Conservation (phyloP, 2,329 filamentous ascomycete species). For the Blastomyces gilchristii region DNA sequence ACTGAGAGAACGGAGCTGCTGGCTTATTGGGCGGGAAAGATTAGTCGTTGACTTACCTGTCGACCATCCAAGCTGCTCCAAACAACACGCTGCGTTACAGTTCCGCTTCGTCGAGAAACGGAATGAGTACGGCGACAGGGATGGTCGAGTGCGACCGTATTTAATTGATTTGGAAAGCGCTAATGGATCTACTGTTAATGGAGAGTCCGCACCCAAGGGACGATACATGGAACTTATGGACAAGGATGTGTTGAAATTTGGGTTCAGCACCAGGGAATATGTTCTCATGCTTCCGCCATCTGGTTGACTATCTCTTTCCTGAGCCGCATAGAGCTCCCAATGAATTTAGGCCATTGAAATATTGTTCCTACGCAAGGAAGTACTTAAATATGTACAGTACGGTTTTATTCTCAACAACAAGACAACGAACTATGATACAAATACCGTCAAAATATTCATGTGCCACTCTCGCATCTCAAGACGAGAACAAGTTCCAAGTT, state of each 20-base stretch:
- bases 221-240: slow-evolving; percentile 78
- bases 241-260: slow-evolving; percentile 83
- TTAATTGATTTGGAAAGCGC: slow-evolving; percentile 87
- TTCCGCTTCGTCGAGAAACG: slow-evolving; percentile 76
- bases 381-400: neutral
- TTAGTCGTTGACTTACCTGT: slow-evolving; percentile 72
- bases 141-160: slow-evolving; percentile 73
- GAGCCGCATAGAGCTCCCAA: neutral
- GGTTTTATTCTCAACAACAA: neutral
- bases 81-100: slow-evolving; percentile 91
- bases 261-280: slow-evolving; percentile 81
- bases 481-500: neutral
- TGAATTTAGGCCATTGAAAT: slow-evolving; percentile 7
- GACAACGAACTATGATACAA: slow-evolving; percentile 3
- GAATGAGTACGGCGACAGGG: slow-evolving; percentile 77
- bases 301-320: slow-evolving; percentile 11
- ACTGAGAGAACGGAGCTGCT: slow-evolving; percentile 67
- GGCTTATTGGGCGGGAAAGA: slow-evolving; percentile 75
- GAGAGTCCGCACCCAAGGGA: slow-evolving; percentile 59
- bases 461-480: neutral
- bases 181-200: slow-evolving; percentile 80
- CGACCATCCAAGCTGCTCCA: slow-evolving; percentile 86
- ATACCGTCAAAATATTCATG: neutral
- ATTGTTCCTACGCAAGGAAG: slow-evolving; percentile 1
- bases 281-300: slow-evolving; percentile 69